Base-by-base conservation (phyloP, 169 alveolate genomes). In the Plasmodium vivax region DNA sequence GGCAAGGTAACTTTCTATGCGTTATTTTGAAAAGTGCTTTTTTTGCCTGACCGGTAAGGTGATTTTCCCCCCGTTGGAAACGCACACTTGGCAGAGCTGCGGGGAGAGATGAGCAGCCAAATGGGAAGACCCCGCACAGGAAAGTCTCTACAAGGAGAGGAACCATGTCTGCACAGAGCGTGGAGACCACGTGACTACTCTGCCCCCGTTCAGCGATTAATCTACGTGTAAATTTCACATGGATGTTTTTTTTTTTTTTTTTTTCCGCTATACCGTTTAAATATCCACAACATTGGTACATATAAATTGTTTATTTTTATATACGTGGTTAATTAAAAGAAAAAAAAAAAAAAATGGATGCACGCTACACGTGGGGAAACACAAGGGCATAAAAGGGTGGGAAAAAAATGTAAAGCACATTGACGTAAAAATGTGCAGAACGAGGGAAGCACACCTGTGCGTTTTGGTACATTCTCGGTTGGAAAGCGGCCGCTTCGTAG, bases 201-300 rank as follows among this genome's bases (percentile, higher is more conserved):
- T 23, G 5, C n/a, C 77, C 8, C n/a, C 32, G 0, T 7, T n/a
- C 43, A 16, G 38, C 6, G 38, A 68, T 51, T 9, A 68, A 68
- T 8, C 77, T 68, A 68, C 32, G 23, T 19, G 77, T 19, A 68
- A 7, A 19, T 68, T 68, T 68, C 38, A 68, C 38, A 68, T 27
- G 38, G n/a, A 27, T 3, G n/a, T 68, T 23, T 68, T 2, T 19
- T 23, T 62, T 5, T 68, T 19, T 68, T 27, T 68, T 68, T 23
- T 68, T 16, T 27, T 14, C 23, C 2, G 27, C 27, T 68, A 68
- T 30, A 68, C 77, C n/a, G 16, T 10, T 19, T 68, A 23, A 68
- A 68, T 68, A 38, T n/a, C 43, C 45, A 77, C 62, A 77, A 77
- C 45, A 77, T 77, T n/a, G 38, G 62, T 77, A 77, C 62, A 77